A percentile compares a stretch with the other conserved stretches of the same genome.
Evolutionary conservation across 148 eudicot species (phyloP).

Genomic region (Spergularia bocconei): DNA sequence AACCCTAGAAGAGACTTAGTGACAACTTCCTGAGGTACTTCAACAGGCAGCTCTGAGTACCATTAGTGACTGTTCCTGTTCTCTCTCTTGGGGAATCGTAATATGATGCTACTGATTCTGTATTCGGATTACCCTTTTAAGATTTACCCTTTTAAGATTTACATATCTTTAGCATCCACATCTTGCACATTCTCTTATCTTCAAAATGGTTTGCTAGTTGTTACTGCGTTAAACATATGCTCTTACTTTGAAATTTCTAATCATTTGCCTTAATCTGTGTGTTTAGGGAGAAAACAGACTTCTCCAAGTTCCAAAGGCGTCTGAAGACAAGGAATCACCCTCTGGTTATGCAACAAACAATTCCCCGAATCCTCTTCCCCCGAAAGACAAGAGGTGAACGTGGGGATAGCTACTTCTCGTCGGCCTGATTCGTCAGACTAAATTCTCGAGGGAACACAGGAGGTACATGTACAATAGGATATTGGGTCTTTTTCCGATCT

Average conservation of each 20-base stretch:
- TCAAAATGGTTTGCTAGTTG: neutral
- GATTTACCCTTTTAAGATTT: no score
- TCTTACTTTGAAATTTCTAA: neutral
- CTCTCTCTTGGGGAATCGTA: no score
- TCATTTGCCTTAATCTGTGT: neutral
- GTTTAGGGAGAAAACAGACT: slow-evolving; percentile 28
- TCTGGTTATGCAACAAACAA: slow-evolving; percentile 10
- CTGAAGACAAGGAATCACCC: slow-evolving; percentile 20
- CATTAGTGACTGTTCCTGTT: no score
- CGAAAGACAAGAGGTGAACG: slow-evolving; percentile 15
- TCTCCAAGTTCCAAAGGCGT: slow-evolving; percentile 23
- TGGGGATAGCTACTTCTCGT: neutral
- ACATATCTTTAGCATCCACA: no score
- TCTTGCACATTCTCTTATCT: neutral
- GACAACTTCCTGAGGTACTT: no score
- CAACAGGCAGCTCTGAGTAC: no score
- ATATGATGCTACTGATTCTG: no score
- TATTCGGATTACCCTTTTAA: no score
- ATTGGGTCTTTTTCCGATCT: neutral
- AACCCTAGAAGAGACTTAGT: no score
- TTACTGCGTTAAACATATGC: neutral
- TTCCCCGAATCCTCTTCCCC: slow-evolving; percentile 11
- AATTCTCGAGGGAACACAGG: neutral
- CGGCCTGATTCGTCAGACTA: neutral
- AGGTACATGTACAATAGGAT: neutral